Conservation (phyloP, 495 filamentous ascomycete genomes). For the Aspergillus asperescens region DNA sequence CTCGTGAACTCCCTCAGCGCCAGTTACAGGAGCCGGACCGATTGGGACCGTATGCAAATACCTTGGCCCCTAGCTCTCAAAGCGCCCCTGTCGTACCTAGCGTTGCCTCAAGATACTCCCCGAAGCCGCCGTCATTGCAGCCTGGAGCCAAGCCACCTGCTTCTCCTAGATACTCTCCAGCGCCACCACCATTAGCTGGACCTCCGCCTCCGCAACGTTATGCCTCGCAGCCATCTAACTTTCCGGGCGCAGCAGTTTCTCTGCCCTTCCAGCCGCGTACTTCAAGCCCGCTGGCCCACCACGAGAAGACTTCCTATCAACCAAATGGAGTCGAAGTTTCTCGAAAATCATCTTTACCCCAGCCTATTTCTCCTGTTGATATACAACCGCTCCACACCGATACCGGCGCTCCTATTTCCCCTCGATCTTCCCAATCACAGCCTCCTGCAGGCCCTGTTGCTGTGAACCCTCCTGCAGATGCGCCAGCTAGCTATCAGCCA, state of each 20-base stretch:
- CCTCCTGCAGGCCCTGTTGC: not conserved
- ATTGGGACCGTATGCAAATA: slow-evolving; percentile 57
- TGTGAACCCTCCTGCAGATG: not conserved
- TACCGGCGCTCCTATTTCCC: slow-evolving; percentile 16
- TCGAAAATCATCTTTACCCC: slow-evolving; percentile 25
- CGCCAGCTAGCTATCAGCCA: slow-evolving; percentile 16
- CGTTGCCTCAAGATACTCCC: slow-evolving; percentile 37
- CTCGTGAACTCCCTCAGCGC: slow-evolving; percentile 19
- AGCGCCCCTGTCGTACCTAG: slow-evolving; percentile 36
- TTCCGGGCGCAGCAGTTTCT: slow-evolving; percentile 40
- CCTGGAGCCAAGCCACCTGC: slow-evolving; percentile 29
- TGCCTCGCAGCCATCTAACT: slow-evolving; percentile 46
- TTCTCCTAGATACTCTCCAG: slow-evolving; percentile 37
- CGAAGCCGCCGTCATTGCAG: slow-evolving; percentile 33
- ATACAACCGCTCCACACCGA: slow-evolving; percentile 16
- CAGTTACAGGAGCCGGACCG: slow-evolving; percentile 51
- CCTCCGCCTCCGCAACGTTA: slow-evolving; percentile 44
- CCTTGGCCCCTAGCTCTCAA: slow-evolving; percentile 23
- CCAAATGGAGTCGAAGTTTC: slow-evolving; percentile 21
- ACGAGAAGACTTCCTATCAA: slow-evolving; percentile 41
- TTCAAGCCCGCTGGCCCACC: slow-evolving; percentile 76
- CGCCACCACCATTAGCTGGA: slow-evolving; percentile 40
- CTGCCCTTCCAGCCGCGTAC: slow-evolving; percentile 77
- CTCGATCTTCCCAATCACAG: slow-evolving; percentile 9
- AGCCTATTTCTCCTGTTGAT: slow-evolving; percentile 26